Conservation (phyloP, 441 rosid genomes). For the Euphorbia celastroides region DNA sequence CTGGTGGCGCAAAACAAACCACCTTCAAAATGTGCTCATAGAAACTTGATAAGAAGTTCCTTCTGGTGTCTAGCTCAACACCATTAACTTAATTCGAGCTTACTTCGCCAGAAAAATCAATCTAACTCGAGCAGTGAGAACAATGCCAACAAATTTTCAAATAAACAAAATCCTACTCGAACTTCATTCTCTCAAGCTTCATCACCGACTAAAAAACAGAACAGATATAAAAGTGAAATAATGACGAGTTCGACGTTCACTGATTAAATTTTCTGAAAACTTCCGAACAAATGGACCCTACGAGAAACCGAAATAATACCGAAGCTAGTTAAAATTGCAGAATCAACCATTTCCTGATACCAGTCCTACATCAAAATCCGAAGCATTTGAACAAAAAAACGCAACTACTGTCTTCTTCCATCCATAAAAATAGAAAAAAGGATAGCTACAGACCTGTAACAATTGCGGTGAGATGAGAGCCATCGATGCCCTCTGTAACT, state of each 20-base stretch:
- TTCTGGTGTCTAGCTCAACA: neutral
- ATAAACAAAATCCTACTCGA: neutral
- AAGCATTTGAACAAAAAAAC: neutral
- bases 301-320: neutral
- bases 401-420: neutral
- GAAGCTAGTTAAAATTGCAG: neutral
- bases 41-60: neutral
- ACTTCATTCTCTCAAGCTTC: neutral
- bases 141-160: neutral
- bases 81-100: neutral
- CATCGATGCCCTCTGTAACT: slow-evolving; percentile 36
- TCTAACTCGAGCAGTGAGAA: neutral
- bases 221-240: neutral
- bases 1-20: neutral
- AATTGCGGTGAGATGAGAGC: slow-evolving; percentile 41
- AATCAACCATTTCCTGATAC: neutral
- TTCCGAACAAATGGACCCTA: neutral
- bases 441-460: slow-evolving; percentile 30
- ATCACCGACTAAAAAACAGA: neutral
- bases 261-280: neutral
- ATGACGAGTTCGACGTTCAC: neutral
- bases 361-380: neutral
- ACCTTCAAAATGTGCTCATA: neutral
- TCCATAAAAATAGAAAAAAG: neutral
- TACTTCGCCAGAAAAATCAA: neutral